phyloP scores from a whole-genome alignment of 345 rosid genomes.

The Eucalyptus curtisii region DNA sequence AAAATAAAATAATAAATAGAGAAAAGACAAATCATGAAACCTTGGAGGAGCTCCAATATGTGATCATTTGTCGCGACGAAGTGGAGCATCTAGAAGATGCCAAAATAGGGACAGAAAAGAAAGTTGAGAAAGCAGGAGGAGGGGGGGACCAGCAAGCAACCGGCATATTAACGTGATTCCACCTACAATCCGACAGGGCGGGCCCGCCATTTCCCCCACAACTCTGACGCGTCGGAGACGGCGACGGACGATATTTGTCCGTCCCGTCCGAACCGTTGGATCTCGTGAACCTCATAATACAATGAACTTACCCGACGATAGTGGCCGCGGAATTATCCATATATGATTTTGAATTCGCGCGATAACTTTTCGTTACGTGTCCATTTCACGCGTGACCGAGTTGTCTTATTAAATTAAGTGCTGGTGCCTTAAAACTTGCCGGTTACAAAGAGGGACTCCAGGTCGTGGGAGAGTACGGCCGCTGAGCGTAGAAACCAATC shows the following conservation, averaged over 20 bases:
- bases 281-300: not conserved
- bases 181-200: not conserved
- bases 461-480: not conserved
- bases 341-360: accelerated
- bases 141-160: not conserved
- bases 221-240: not conserved
- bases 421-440: not conserved
- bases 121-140: not conserved
- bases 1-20: not conserved
- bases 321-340: not conserved
- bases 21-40: not conserved
- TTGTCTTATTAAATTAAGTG: accelerated
- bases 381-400: accelerated
- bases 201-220: not conserved
- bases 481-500: not conserved
- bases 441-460: not conserved
- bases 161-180: not conserved
- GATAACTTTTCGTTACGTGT: not conserved
- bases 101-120: not conserved
- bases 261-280: not conserved
- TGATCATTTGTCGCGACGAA: not conserved
- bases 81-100: not conserved
- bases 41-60: not conserved
- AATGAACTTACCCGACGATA: accelerated
- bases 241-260: accelerated